Conservation (phyloP, 192 early-diverging fungal species). For the Diversispora eburnea region DNA sequence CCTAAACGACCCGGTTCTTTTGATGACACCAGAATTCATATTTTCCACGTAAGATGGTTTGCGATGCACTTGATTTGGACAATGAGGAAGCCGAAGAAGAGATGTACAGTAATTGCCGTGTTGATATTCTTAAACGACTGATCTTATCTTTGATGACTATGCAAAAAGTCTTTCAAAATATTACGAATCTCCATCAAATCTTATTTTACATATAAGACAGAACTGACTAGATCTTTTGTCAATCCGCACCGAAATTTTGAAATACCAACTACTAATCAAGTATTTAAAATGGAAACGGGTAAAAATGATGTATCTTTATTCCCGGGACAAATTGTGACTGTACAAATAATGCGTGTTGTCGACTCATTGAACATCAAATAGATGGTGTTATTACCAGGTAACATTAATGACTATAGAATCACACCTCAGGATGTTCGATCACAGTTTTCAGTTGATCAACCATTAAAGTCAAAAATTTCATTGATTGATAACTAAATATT, state of each 20-base stretch:
- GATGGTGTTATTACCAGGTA: conserved; percentile 73
- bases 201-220: conserved; percentile 77
- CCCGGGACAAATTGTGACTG: conserved; percentile 63
- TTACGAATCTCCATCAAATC: conserved; percentile 72
- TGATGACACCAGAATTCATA: conserved; percentile 93
- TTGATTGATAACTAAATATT: conserved; percentile 73
- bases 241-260: conserved; percentile 67
- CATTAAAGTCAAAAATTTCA: conserved; percentile 69
- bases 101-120: conserved; percentile 45
- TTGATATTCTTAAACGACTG: conserved; percentile 37
- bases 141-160: conserved; percentile 87
- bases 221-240: conserved; percentile 76
- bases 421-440: neutral
- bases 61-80: conserved; percentile 89
- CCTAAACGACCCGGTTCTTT: conserved; percentile 59
- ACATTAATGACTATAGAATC: neutral
- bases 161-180: conserved; percentile 76
- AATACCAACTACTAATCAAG: conserved; percentile 50
- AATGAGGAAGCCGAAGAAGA: conserved; percentile 55
- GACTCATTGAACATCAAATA: conserved; percentile 53
- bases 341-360: neutral
- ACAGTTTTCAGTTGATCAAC: conserved; percentile 34
- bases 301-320: conserved; percentile 71
- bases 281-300: conserved; percentile 72
- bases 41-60: conserved; percentile 95